phyloP scores from a whole-genome alignment of 768 basidiomycete species.

The Russula brevipes region DNA sequence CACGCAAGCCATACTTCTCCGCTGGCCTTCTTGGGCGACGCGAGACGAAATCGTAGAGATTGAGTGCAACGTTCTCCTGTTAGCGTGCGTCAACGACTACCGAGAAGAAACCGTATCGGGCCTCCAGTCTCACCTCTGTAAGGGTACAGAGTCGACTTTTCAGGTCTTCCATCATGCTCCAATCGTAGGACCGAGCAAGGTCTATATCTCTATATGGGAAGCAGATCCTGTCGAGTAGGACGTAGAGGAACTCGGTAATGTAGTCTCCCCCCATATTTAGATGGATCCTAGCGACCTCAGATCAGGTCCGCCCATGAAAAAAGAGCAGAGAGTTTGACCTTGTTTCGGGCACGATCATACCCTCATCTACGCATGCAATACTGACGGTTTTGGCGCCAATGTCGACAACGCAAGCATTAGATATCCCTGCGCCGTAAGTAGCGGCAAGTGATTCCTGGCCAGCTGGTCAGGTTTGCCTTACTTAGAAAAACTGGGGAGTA shows the following conservation, averaged over 20 bases:
- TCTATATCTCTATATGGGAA: conserved; percentile 89
- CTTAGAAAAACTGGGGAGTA: conserved; percentile 27
- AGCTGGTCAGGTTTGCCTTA: conserved; percentile 5
- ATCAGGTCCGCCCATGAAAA: not conserved
- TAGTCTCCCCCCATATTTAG: conserved; percentile 92
- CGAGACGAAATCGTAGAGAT: conserved; percentile 86
- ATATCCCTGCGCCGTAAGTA: conserved; percentile 92
- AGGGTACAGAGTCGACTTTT: conserved; percentile 82
- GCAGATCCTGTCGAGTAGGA: conserved; percentile 68
- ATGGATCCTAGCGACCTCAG: conserved; percentile 50
- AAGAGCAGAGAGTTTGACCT: conserved; percentile 44
- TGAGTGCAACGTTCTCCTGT: conserved; percentile 85
- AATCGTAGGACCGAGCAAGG: conserved; percentile 74
- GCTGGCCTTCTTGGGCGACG: conserved; percentile 69
- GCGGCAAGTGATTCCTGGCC: conserved; percentile 84
- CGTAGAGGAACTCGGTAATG: conserved; percentile 83
- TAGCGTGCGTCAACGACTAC: not conserved
- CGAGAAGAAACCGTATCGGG: not conserved
- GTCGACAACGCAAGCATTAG: conserved; percentile 93
- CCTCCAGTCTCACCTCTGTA: conserved; percentile 59
- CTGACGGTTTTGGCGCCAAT: conserved; percentile 82
- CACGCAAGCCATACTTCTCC: conserved; percentile 82
- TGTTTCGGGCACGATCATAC: conserved; percentile 79
- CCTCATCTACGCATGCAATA: conserved; percentile 93
- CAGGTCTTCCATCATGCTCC: conserved; percentile 87